phyloP scores from a whole-genome alignment of 768 basidiomycete genomes.

The Pleurotus citrinopileatus region DNA sequence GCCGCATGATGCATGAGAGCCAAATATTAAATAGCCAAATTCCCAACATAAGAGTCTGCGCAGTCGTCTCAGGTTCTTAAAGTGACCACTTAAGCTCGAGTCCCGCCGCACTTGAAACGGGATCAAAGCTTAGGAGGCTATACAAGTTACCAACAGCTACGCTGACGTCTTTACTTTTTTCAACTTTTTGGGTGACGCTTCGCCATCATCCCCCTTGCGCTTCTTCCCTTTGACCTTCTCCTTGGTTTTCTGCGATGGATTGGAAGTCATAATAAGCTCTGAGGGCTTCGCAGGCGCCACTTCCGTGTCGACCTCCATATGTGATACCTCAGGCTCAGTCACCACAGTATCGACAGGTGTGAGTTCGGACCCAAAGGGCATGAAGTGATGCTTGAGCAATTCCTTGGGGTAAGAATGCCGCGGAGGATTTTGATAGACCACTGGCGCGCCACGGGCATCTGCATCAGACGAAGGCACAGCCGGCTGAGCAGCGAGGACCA shows the following conservation, averaged over 20 bases:
- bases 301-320: slow-evolving; percentile 21
- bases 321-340: slow-evolving; percentile 16
- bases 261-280: slow-evolving; percentile 4
- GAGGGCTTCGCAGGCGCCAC: not conserved
- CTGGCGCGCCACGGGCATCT: slow-evolving; percentile 15
- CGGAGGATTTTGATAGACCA: slow-evolving; percentile 46
- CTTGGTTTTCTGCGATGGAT: slow-evolving; percentile 14
- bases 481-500: slow-evolving; percentile 56
- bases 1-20: no score
- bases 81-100: no score
- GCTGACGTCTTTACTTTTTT: slow-evolving; percentile 43
- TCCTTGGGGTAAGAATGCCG: slow-evolving; percentile 58
- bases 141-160: slow-evolving; percentile 10
- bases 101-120: no score
- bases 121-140: no score
- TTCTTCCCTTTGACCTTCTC: slow-evolving; percentile 45
- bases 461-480: slow-evolving; percentile 29
- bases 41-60: no score
- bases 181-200: slow-evolving; percentile 15
- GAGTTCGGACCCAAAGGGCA: slow-evolving; percentile 55
- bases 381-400: slow-evolving; percentile 58
- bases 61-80: no score
- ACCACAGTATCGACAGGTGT: slow-evolving; percentile 16
- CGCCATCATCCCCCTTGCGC: slow-evolving; percentile 35
- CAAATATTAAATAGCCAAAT: no score